Evolutionary conservation across 352 stramenopile genomes (phyloP), one percentile per base, ranked within the genome.

Genomic region (Pythium brachiatum): DNA sequence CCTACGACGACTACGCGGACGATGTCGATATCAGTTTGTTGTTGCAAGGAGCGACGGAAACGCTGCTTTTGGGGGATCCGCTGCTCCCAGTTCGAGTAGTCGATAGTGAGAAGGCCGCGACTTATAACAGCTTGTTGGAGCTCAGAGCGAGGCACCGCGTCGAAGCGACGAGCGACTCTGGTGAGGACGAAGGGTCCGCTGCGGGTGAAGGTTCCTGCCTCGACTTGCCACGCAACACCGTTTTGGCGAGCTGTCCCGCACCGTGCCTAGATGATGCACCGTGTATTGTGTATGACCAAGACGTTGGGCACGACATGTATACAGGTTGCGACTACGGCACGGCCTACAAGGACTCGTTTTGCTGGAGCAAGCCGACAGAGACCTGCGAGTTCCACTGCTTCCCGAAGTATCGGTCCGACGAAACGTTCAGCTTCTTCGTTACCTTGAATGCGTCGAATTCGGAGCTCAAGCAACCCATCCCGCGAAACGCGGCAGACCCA

Each of bases 371-470:
- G 8, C 41, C 6, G 41, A 48, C 5, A 7, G 18, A 48, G 41
- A 48, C n/a, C 3, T 48, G 41, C 41, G 20, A 48, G 41, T 48
- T 48, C 41, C 41, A 48, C 18, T 48, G 41, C 41, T 48, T 48
- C 20, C 18, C 41, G 2, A 48, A 27, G 39, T 47, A 26, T 18
- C 25, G n/a, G 7, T 15, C n/a, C 16, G 20, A 8, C 1, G 7
- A 20, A 8, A 3, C 18, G 20, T 48, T 48, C 15, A n/a, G 1
- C 8, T 48, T 48, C 8, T 4, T 16, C 6, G 41, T 48, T 18
- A 5, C 25, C 20, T 27, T 18, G 0, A 20, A 21, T 16, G n/a
- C 4, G 6, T 7, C 21, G 41, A 27, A 2, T 26, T n/a, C 15
- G 18, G 8, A 18, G 41, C 41, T 11, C n/a, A 48, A 25, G 41